Evolutionary conservation across 23 red algal genomes (phyloP), one percentile per base, ranked within the genome.

Genomic region (Agarophyton chilense): DNA sequence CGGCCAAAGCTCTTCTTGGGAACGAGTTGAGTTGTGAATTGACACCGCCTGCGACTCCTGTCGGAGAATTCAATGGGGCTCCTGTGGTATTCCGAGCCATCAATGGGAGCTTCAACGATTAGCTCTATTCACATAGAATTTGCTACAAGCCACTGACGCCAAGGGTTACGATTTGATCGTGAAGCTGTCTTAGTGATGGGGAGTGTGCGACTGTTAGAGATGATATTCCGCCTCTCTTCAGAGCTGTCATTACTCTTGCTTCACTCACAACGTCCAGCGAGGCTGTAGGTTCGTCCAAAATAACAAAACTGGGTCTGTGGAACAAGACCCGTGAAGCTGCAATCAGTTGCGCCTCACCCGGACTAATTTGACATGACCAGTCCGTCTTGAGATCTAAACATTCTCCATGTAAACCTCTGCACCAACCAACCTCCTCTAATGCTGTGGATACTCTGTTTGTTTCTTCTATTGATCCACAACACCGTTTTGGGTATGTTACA

Each of bases 251-350:
- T 19, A 94, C 91, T 52, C 54, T 56, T 50, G 26, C 41, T 74
- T 77, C 82, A 26, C 56, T 54, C 24, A 22, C 74, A 21, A 53
- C 52, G 81, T 94, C 91, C 19, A 94, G 62, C 26, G 81, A 51
- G 22, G 91, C 61, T 21, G 91, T 94, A 19, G 91, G 91, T 79
- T 94, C 91, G 74, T 94, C 91, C 56, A 86, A 29, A 9, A 94
- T 44, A 33, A 60, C 81, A 68, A 87, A 86, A 42, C 46, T 65
- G 41, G 91, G 91, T 77, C 81, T 64, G 29, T 66, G 68, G 39
- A 51, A 81, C 32, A 94, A 50, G 5, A 86, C 82, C 35, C 91
- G 66, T 34, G 91, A 81, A 35, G 72, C 81, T 51, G 49, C 57
- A 55, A 94, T 45, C 42, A 85, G 55, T 39, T 85, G 81, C 17